Evolutionary conservation across 306 rosid genomes (phyloP).

Genomic region (Begonia masoniana): DNA sequence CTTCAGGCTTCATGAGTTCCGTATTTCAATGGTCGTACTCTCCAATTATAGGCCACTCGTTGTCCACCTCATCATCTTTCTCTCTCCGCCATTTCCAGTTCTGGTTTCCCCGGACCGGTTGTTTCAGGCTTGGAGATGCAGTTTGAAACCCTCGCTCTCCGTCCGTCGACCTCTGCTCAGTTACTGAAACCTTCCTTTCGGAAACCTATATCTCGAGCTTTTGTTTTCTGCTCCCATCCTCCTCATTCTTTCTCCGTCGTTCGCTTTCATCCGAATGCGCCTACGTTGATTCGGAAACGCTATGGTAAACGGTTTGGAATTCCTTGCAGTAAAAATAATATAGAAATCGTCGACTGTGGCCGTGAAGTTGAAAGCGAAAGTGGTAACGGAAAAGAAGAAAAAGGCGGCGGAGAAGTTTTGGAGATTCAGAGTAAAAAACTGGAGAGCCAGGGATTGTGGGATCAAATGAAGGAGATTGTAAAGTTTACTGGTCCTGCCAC

Average conservation of each 20-base stretch:
- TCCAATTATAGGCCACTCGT: background rate
- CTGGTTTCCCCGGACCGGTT: background rate
- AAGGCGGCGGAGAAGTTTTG: slow-evolving; percentile 7
- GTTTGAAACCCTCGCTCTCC: slow-evolving; percentile 1
- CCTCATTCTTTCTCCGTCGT: background rate
- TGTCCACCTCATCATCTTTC: background rate
- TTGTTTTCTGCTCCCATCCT: background rate
- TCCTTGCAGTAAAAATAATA: background rate
- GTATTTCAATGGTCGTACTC: too few relatives aligned
- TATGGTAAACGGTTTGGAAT: background rate
- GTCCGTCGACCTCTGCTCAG: slow-evolving; percentile 2
- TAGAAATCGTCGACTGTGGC: background rate
- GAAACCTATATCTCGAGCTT: slow-evolving; percentile 4
- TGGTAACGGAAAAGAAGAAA: slow-evolving; percentile 5
- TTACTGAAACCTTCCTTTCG: background rate
- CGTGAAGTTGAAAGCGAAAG: slow-evolving; percentile 5
- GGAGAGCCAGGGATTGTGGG: slow-evolving; percentile 36
- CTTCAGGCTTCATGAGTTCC: too few relatives aligned
- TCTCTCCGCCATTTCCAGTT: background rate
- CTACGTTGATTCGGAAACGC: background rate
- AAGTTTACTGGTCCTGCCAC: slow-evolving; percentile 66
- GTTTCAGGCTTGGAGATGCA: background rate
- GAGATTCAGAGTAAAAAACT: slow-evolving; percentile 19
- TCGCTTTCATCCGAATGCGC: background rate
- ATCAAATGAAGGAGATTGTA: slow-evolving; percentile 59